Percentiles rank a stretch among this genome's conserved stretches.
phyloP scores from a whole-genome alignment of 257 asterid genomes.

The Jasminum sambac region DNA sequence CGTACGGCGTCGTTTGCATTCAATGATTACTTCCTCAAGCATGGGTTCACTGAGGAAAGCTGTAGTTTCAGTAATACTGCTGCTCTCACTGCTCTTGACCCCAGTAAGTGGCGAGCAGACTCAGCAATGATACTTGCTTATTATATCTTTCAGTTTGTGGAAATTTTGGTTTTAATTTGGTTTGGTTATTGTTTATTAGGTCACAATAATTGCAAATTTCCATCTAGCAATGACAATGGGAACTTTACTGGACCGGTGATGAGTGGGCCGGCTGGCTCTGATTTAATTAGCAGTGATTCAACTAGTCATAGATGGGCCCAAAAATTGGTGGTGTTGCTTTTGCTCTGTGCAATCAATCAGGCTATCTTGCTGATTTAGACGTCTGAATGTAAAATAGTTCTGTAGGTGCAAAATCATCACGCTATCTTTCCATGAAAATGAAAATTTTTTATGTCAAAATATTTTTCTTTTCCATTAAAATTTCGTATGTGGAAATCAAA shows the following conservation, averaged over 20 bases:
- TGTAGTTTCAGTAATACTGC: conserved; percentile 67
- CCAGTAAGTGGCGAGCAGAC: conserved; percentile 69
- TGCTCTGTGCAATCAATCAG: conserved; percentile 4
- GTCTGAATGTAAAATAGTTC: no score
- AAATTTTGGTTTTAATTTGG: not conserved
- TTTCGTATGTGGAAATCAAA: no score
- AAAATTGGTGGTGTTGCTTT: conserved; percentile 17
- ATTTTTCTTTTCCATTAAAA: no score
- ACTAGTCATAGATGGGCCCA: conserved; percentile 16
- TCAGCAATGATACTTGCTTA: not conserved
- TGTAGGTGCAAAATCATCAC: no score
- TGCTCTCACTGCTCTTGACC: conserved; percentile 73
- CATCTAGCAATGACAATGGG: conserved; percentile 31
- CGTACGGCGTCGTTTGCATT: conserved; percentile 81
- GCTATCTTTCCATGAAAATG: no score
- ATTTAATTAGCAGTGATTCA: conserved; percentile 19
- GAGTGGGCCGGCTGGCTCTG: conserved; percentile 21
- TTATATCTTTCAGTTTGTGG: not conserved
- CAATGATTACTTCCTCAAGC: conserved; percentile 67
- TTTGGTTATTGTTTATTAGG: conserved; percentile 25
- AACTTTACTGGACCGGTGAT: conserved; percentile 26
- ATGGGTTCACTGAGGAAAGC: conserved; percentile 51
- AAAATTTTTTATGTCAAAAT: no score
- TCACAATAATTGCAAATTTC: conserved; percentile 39
- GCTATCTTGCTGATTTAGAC: no score